Conservation (phyloP, 441 rosid species). For the Breynia disticha region DNA sequence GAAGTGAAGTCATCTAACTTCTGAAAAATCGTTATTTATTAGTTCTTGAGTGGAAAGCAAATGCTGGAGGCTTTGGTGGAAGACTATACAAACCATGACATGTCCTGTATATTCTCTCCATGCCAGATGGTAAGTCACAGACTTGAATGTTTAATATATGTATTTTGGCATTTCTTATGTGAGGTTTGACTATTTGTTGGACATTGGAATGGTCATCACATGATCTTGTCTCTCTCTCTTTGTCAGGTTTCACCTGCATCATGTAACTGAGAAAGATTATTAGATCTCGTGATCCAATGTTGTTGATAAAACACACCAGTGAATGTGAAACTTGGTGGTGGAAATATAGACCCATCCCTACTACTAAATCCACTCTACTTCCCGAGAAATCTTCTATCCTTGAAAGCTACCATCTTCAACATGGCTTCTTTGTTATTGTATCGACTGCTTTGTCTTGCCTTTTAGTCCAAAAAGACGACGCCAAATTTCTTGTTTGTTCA, state of each 20-base stretch:
- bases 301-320: neutral
- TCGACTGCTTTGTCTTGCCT: too few species aligned
- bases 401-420: too few species aligned
- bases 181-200: conserved; percentile 6
- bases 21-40: neutral
- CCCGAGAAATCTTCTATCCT: too few species aligned
- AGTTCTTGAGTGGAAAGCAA: neutral
- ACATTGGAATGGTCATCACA: conserved; percentile 19
- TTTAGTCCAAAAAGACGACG: too few species aligned
- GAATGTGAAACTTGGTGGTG: neutral
- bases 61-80: neutral
- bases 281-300: conserved; percentile 26
- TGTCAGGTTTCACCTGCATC: neutral
- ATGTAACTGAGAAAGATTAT: neutral
- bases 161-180: neutral
- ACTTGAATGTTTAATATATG: neutral
- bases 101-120: neutral
- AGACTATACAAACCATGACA: too few species aligned
- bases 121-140: neutral
- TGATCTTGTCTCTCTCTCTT: conserved; percentile 17
- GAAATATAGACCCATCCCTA: neutral
- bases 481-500: too few species aligned
- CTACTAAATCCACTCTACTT: neutral
- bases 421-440: too few species aligned
- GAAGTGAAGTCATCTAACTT: neutral